Percentiles rank a stretch among this genome's conserved stretches.
Evolutionary conservation across 345 rosid genomes (phyloP).

Genomic region (Heritiera fomes): DNA sequence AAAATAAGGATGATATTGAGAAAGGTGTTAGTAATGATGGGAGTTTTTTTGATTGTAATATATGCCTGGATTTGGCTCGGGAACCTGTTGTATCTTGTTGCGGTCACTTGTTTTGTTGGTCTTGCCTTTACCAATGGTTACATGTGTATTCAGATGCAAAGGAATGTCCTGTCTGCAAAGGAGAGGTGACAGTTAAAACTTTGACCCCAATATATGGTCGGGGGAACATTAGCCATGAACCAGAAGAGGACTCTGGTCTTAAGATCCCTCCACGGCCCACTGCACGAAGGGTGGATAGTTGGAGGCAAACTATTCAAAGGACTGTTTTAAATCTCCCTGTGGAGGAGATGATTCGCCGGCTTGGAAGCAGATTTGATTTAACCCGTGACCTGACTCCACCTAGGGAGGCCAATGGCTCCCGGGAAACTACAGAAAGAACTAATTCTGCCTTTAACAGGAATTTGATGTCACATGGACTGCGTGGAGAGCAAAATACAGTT

Average conservation of each 20-base stretch:
- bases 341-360: conserved; percentile 80
- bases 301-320: conserved; percentile 79
- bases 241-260: conserved; percentile 56
- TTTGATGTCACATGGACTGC: conserved; percentile 65
- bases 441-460: conserved; percentile 55
- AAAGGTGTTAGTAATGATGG: conserved; percentile 61
- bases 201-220: conserved; percentile 91
- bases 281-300: conserved; percentile 77
- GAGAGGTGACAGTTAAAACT: conserved; percentile 73
- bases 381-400: conserved; percentile 50
- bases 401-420: conserved; percentile 42
- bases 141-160: conserved; percentile 73
- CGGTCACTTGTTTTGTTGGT: conserved; percentile 97
- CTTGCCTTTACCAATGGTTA: conserved; percentile 82
- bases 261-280: conserved; percentile 81
- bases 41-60: conserved; percentile 75
- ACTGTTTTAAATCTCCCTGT: conserved; percentile 58
- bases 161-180: conserved; percentile 98
- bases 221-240: conserved; percentile 52
- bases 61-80: conserved; percentile 76
- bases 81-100: conserved; percentile 95
- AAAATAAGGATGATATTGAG: conserved; percentile 57
- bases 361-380: conserved; percentile 67
- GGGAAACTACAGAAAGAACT: conserved; percentile 56
- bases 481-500: conserved; percentile 61